A percentile compares a stretch with the other conserved stretches of the same genome.
Evolutionary conservation across 306 rosid species (phyloP).

Genomic region (Cyamopsis tetragonoloba): DNA sequence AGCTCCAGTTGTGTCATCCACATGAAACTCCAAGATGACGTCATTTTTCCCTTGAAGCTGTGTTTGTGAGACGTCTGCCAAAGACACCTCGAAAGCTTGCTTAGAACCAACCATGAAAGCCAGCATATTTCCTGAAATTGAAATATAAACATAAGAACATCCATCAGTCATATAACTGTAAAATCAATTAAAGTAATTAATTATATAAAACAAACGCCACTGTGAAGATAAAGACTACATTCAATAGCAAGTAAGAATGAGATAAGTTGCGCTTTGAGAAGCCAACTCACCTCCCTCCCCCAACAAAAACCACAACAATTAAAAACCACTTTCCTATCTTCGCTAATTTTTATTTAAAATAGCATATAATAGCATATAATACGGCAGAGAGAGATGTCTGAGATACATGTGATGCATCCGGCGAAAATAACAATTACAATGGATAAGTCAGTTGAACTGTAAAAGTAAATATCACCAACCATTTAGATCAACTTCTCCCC

Average conservation of each 20-base stretch:
- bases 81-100: constrained; percentile 98
- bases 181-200: not conserved
- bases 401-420: not conserved
- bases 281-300: not conserved
- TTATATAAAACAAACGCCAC: not conserved
- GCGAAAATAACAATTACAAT: not conserved
- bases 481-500: constrained; percentile 96
- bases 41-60: constrained; percentile 96
- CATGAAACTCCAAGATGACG: constrained; percentile 90
- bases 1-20: constrained; percentile 97
- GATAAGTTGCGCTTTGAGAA: not conserved
- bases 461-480: constrained; percentile 53
- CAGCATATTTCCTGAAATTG: constrained; percentile 78
- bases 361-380: not conserved
- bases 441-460: constrained; percentile 8
- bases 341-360: not conserved
- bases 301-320: not conserved
- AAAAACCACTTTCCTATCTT: not conserved
- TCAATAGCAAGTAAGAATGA: constrained; percentile 10
- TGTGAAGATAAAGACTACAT: not conserved
- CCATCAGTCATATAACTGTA: not conserved
- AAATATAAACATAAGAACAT: constrained; percentile 21
- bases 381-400: not conserved
- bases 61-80: constrained; percentile 95
- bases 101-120: constrained; percentile 82